Evolutionary conservation across 1,139 yeast genomes (phyloP).

Genomic region (Scheffersomyces titani): DNA sequence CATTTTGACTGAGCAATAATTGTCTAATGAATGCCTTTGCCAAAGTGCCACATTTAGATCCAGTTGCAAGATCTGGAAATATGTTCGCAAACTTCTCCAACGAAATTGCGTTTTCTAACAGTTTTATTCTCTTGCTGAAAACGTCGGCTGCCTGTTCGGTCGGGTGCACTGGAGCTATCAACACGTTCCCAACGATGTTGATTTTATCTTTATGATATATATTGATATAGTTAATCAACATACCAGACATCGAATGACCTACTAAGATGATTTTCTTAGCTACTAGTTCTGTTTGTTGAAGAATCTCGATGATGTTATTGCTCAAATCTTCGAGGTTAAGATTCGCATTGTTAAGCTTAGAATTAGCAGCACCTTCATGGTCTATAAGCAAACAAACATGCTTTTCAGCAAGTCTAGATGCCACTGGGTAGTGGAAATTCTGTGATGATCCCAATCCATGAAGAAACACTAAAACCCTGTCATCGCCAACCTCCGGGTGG

Average conservation of each 20-base stretch:
- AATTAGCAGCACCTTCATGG: slow-evolving; percentile 24
- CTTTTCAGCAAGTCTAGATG: slow-evolving; percentile 11
- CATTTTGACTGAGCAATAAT: slow-evolving; percentile 18
- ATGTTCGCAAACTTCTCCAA: slow-evolving; percentile 17
- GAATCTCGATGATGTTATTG: slow-evolving; percentile 15
- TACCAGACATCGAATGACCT: slow-evolving; percentile 33
- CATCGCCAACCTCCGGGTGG: neutral
- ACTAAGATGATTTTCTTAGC: slow-evolving; percentile 14
- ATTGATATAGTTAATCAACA: slow-evolving; percentile 20
- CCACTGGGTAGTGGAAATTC: slow-evolving; percentile 21
- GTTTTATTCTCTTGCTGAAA: slow-evolving; percentile 16
- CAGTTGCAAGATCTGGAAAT: slow-evolving; percentile 23
- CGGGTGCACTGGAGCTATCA: slow-evolving; percentile 29
- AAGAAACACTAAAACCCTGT: slow-evolving; percentile 12
- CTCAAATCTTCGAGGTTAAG: slow-evolving; percentile 18
- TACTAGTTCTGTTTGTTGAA: slow-evolving; percentile 13
- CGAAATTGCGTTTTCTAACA: slow-evolving; percentile 10
- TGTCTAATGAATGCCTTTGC: slow-evolving; percentile 22
- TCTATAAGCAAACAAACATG: slow-evolving; percentile 22
- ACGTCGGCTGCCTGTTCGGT: slow-evolving; percentile 12
- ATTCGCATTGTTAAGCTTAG: slow-evolving; percentile 10
- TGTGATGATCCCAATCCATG: slow-evolving; percentile 31
- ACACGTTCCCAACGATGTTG: slow-evolving; percentile 13
- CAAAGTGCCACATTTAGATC: slow-evolving; percentile 13
- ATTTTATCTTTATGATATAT: slow-evolving; percentile 4